These are phyloP conservation scores for Syncephalis plumigaleata DNA, from an alignment of 371 early-diverging fungal genomes.

Conservation along the genomic window DNA sequence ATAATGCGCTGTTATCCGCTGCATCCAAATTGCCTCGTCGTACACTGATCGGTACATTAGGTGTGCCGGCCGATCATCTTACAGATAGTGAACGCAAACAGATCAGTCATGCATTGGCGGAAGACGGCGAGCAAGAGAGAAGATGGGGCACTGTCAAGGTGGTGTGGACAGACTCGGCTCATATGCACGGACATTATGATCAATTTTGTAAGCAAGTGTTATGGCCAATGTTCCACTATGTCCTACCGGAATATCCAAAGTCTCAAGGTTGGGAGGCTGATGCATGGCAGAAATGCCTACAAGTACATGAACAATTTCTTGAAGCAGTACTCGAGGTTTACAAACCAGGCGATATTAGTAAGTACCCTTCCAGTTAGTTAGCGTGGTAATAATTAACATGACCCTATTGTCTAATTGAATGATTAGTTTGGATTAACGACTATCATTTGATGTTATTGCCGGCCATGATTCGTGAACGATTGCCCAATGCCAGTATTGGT, in stretches of 20 bases:
- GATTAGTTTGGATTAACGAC: slow-evolving; percentile 94
- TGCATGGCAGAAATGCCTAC: slow-evolving; percentile 63
- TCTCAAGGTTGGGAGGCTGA: slow-evolving; percentile 36
- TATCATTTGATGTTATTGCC: slow-evolving; percentile 95
- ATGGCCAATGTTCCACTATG: slow-evolving; percentile 96
- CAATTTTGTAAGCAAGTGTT: slow-evolving; percentile 87
- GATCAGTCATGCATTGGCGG: slow-evolving; percentile 29
- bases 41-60: slow-evolving; percentile 63
- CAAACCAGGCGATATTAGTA: slow-evolving; percentile 68
- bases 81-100: slow-evolving; percentile 31
- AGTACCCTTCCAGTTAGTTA: too few species aligned
- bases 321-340: slow-evolving; percentile 49
- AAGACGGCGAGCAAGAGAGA: slow-evolving; percentile 5
- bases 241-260: slow-evolving; percentile 54
- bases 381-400: background rate
- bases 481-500: slow-evolving; percentile 74
- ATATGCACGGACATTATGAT: slow-evolving; percentile 76
- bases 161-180: slow-evolving; percentile 64
- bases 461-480: slow-evolving; percentile 51
- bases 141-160: slow-evolving; percentile 48
- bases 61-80: slow-evolving; percentile 48
- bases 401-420: slow-evolving; percentile 9
- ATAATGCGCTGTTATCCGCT: slow-evolving; percentile 67
- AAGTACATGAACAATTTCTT: slow-evolving; percentile 69
- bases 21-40: slow-evolving; percentile 25